A percentile compares a stretch with the other conserved stretches of the same genome.
Evolutionary conservation across 495 filamentous ascomycete species (phyloP).

Genomic region (Xylaria venustula): DNA sequence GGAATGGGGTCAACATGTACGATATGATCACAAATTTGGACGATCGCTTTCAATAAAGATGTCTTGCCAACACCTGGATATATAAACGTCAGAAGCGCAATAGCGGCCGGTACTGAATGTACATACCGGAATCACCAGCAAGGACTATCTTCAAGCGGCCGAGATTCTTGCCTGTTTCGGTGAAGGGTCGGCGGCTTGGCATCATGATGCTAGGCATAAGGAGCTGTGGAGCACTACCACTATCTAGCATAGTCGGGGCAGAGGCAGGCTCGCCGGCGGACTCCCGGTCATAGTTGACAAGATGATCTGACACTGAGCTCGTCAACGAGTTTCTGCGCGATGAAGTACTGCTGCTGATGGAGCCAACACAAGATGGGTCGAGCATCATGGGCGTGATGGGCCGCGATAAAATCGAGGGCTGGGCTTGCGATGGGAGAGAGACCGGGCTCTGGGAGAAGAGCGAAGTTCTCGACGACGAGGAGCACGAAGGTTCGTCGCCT

Average conservation of each 20-base stretch:
- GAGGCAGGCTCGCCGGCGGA: conserved; percentile 35
- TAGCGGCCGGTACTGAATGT: not conserved
- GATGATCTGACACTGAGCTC: conserved; percentile 52
- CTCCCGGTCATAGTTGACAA: conserved; percentile 50
- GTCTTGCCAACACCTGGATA: conserved; percentile 68
- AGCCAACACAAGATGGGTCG: conserved; percentile 49
- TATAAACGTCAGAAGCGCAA: conserved; percentile 3
- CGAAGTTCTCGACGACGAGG: conserved; percentile 20
- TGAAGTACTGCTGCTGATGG: conserved; percentile 45
- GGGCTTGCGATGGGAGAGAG: conserved; percentile 28
- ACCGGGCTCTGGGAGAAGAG: conserved; percentile 26
- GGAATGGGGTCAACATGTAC: conserved; percentile 87
- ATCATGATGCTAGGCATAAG: conserved; percentile 98
- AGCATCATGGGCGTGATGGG: conserved; percentile 57
- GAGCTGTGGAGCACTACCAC: conserved; percentile 73
- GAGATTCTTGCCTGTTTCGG: conserved; percentile 76
- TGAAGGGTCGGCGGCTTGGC: conserved; percentile 91
- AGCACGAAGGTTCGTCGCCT: conserved; percentile 19
- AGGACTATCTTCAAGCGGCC: conserved; percentile 85
- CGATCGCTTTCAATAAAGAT: conserved; percentile 86
- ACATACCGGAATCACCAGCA: conserved; percentile 76
- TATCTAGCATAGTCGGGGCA: conserved; percentile 38
- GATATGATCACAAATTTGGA: conserved; percentile 93
- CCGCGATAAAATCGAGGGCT: conserved; percentile 39
- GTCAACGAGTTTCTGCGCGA: conserved; percentile 55